Percentiles rank a stretch among this genome's conserved stretches.
These are phyloP conservation scores for Aspergillus hancockii DNA, from an alignment of 495 filamentous ascomycete genomes.

Conservation along the genomic window DNA sequence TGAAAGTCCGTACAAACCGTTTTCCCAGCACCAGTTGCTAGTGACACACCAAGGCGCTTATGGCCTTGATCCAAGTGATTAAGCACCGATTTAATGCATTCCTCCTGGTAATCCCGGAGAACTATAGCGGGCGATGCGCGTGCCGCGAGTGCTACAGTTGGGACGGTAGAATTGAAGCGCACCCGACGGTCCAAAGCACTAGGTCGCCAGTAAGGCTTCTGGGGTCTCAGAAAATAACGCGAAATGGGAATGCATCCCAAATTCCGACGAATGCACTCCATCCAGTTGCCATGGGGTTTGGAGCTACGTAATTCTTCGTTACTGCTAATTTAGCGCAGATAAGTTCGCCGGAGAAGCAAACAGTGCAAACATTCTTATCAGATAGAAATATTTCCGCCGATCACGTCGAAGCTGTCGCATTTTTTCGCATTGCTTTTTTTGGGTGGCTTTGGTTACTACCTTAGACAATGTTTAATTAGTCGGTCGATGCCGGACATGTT, in stretches of 20 bases:
- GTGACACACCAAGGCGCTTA: conserved; percentile 79
- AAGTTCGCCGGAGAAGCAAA: conserved; percentile 30
- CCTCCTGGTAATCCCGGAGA: conserved; percentile 79
- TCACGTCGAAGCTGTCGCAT: conserved; percentile 1
- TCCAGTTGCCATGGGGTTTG: conserved; percentile 26
- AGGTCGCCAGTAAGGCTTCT: conserved; percentile 11
- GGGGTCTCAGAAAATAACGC: conserved; percentile 7
- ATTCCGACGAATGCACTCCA: conserved; percentile 35
- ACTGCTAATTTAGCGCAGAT: neutral
- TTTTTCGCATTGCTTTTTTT: conserved; percentile 19
- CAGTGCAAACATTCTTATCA: conserved; percentile 47
- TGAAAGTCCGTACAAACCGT: conserved; percentile 56
- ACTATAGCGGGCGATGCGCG: conserved; percentile 41
- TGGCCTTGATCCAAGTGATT: conserved; percentile 69
- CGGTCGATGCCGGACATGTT: conserved; percentile 30
- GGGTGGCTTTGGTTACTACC: neutral
- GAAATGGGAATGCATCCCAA: conserved; percentile 26
- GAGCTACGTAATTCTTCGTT: too few species aligned
- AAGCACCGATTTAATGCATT: conserved; percentile 87
- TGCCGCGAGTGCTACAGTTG: conserved; percentile 19
- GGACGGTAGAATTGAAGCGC: conserved; percentile 33
- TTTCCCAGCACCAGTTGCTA: conserved; percentile 92
- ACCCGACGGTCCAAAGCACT: conserved; percentile 3
- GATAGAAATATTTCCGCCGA: conserved; percentile 11
- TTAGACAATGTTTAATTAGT: conserved; percentile 5